Base-by-base conservation (phyloP, 768 basidiomycete species). In the Pholiota molesta region DNA sequence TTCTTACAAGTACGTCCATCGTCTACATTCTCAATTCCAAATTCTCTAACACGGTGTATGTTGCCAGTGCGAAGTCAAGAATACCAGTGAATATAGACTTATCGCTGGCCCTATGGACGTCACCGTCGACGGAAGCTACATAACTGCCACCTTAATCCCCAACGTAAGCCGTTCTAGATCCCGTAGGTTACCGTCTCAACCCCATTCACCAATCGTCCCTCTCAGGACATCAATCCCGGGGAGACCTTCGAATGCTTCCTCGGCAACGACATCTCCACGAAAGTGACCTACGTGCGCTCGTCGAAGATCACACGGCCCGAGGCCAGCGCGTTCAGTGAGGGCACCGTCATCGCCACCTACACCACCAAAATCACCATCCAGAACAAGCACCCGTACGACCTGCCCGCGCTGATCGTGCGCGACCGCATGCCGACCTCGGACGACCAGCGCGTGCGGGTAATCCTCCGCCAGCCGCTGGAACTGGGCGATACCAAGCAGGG, bases 171-270 rank as follows among this genome's bases (percentile, higher is more conserved):
- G 33, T 51, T 19, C 37, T 37, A 16, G 16, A 19, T 58, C 37
- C 44, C 44, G 49, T 21, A 19, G 26, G 10, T 47, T 45, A 47
- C 19, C 17, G 54, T 16, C 39, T 33, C 26, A 39, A 23, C 23
- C 33, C 21, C 63, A 26, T 4, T 62, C n/a, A 55, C 51, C 16
- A 14, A 42, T 10, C 21, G 21, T 45, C 28, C 26, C 16, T 55
- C 33, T 29, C 47, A 84, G 80, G 81, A 84, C 55, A 79, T 86
- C 58, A 77, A 76, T 56, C 76, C 77, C 0, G 77, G 78, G 9
- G 86, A 86, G 53, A 78, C 73, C 37, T 88, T 89, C 74, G 69
- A 71, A 33, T 87, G 84, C 70, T 81, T 82, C 2, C 79, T 89
- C 14, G 86, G 87, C 23, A 73, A 74, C 59, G 81, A 83, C 65